These are phyloP conservation scores for Pulicaria dysenterica DNA, from an alignment of 129 eudicot genomes.

Conservation along the genomic window DNA sequence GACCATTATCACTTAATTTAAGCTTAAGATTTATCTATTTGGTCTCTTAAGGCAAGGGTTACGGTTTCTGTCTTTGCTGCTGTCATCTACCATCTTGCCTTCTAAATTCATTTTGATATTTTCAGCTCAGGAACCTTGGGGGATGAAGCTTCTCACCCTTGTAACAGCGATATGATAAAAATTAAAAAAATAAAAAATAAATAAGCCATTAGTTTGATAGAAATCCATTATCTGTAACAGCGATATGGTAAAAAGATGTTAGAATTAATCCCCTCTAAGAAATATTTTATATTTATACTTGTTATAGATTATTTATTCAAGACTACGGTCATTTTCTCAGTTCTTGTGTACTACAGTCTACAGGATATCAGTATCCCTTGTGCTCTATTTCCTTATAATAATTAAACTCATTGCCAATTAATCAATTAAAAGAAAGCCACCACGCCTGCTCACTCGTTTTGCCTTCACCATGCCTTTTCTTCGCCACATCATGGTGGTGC, in stretches of 20 bases:
- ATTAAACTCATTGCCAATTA: no score
- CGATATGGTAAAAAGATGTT: conserved; percentile 25
- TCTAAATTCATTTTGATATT: conserved; percentile 33
- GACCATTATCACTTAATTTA: conserved; percentile 26
- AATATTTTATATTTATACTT: conserved; percentile 27
- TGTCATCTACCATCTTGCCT: conserved; percentile 13
- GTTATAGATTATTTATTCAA: conserved; percentile 33
- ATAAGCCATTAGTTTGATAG: no score
- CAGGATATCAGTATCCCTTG: no score
- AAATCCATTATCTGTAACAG: no score
- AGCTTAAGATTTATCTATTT: conserved; percentile 8
- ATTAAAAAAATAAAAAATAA: no score
- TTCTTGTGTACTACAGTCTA: conserved; percentile 15
- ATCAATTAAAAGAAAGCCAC: no score
- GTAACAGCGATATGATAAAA: conserved; percentile 34
- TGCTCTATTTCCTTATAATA: no score
- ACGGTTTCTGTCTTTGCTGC: conserved; percentile 14
- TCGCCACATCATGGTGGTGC: no score
- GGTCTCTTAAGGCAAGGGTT: conserved; percentile 24
- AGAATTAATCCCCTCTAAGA: conserved; percentile 15
- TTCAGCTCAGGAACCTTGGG: conserved; percentile 15
- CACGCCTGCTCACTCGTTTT: no score
- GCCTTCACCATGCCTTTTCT: no score
- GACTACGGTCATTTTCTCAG: background rate
- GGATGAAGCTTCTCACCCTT: conserved; percentile 26